Evolutionary conservation across 371 early-diverging fungal species (phyloP).

Genomic region (Mucor mucedo): DNA sequence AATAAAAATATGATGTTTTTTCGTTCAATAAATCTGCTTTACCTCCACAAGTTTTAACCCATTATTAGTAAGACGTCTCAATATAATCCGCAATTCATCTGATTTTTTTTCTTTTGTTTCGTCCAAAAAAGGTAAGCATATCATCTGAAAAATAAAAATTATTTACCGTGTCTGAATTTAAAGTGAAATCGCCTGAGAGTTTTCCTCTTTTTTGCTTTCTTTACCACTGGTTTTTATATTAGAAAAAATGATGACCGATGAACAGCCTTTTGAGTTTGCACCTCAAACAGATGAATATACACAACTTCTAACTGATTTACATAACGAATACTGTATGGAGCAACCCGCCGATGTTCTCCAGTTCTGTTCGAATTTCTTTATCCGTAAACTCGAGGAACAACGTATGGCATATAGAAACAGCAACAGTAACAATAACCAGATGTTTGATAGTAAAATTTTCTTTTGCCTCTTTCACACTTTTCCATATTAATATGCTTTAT

Average conservation of each 20-base stretch:
- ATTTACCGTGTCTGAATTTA: neutral
- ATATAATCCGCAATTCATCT: no score
- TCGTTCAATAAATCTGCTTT: no score
- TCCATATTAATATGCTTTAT: neutral
- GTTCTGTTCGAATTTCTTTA: constrained; percentile 91
- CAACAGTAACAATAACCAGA: constrained; percentile 7
- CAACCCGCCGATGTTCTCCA: constrained; percentile 82
- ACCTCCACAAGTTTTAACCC: no score
- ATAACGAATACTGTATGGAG: constrained; percentile 42
- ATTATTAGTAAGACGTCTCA: no score
- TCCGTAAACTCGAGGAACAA: constrained; percentile 77
- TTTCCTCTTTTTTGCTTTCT: constrained; percentile 8
- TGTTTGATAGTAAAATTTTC: constrained; percentile 18
- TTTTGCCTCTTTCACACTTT: neutral
- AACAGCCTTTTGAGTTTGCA: constrained; percentile 29
- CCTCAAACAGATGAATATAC: constrained; percentile 47
- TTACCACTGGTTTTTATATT: neutral
- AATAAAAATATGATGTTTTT: no score
- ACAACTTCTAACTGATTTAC: constrained; percentile 47
- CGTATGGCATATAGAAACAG: constrained; percentile 47
- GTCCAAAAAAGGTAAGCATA: no score
- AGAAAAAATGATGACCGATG: constrained; percentile 27
- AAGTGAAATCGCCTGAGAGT: neutral
- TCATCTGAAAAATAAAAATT: no score
- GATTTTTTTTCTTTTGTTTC: no score